Evolutionary conservation across 2,329 filamentous ascomycete species (phyloP).

Genomic region (Calonectria pseudoreteaudii): DNA sequence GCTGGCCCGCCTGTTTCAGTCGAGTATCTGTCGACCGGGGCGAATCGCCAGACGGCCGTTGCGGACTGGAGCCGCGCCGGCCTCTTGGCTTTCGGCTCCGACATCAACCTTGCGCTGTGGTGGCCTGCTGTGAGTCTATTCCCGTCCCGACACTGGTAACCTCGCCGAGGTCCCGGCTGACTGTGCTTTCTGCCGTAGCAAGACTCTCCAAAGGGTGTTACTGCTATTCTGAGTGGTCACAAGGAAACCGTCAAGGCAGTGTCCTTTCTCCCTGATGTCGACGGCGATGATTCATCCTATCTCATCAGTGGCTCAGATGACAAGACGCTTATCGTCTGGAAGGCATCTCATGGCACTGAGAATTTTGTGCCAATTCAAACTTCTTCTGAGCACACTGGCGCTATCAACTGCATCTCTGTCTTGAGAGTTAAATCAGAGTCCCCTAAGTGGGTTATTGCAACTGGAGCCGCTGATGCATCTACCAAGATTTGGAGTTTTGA

Average conservation of each 20-base stretch:
- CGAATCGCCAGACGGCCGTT: slow-evolving; percentile 88
- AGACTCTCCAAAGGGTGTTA: slow-evolving; percentile 66
- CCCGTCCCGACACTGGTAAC: neutral
- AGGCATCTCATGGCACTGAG: slow-evolving; percentile 41
- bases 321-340: slow-evolving; percentile 81
- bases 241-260: slow-evolving; percentile 85
- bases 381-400: slow-evolving; percentile 73
- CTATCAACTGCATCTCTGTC: slow-evolving; percentile 77
- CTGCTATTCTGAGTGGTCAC: slow-evolving; percentile 78
- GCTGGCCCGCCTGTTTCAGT: slow-evolving; percentile 48
- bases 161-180: neutral
- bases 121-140: slow-evolving; percentile 73
- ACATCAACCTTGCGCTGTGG: slow-evolving; percentile 92
- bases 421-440: slow-evolving; percentile 45
- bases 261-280: slow-evolving; percentile 73
- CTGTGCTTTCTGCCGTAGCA: slow-evolving; percentile 44
- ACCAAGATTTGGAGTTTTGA: slow-evolving; percentile 77
- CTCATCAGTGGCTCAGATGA: slow-evolving; percentile 88
- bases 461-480: slow-evolving; percentile 84
- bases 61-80: slow-evolving; percentile 87
- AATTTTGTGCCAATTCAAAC: slow-evolving; percentile 62
- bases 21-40: slow-evolving; percentile 79
- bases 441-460: slow-evolving; percentile 69
- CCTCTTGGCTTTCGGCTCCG: slow-evolving; percentile 87
- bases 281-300: slow-evolving; percentile 61